Conservation (phyloP, 495 filamentous ascomycete species). For the Penicillium herquei region DNA sequence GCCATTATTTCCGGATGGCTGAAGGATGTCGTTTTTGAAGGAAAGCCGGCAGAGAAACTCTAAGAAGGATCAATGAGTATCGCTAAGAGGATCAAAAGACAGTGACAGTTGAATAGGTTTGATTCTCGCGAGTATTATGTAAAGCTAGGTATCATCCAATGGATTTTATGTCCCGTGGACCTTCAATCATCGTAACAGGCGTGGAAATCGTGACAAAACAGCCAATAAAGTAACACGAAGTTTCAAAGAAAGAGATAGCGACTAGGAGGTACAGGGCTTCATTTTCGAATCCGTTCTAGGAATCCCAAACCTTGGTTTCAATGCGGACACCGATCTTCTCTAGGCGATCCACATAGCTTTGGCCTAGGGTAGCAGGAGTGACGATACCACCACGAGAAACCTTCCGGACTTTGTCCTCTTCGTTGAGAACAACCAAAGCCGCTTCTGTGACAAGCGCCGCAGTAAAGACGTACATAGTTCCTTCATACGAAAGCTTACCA, state of each 20-base stretch:
- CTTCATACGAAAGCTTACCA: slow-evolving; percentile 57
- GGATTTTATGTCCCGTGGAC: no score
- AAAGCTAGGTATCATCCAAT: no score
- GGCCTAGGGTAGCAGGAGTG: slow-evolving; percentile 81
- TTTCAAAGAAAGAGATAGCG: no score
- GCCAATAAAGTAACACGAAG: neutral
- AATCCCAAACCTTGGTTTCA: slow-evolving; percentile 46
- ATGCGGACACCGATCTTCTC: slow-evolving; percentile 61
- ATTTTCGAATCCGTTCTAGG: slow-evolving; percentile 1
- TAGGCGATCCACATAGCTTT: slow-evolving; percentile 70
- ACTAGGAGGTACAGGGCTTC: neutral
- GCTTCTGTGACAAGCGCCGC: slow-evolving; percentile 66
- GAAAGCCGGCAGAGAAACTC: slow-evolving; percentile 19
- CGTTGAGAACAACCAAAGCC: slow-evolving; percentile 66
- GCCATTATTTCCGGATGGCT: slow-evolving; percentile 47
- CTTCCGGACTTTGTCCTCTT: slow-evolving; percentile 55
- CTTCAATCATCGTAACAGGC: neutral
- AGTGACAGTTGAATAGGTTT: neutral
- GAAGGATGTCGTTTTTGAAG: slow-evolving; percentile 36
- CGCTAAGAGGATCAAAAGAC: neutral
- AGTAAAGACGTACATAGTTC: slow-evolving; percentile 68
- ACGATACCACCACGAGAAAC: slow-evolving; percentile 68
- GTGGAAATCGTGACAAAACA: neutral
- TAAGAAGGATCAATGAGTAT: neutral
- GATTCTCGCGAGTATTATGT: no score